phyloP scores from a whole-genome alignment of 2,329 filamentous ascomycete genomes.

The Fusarium sp. region DNA sequence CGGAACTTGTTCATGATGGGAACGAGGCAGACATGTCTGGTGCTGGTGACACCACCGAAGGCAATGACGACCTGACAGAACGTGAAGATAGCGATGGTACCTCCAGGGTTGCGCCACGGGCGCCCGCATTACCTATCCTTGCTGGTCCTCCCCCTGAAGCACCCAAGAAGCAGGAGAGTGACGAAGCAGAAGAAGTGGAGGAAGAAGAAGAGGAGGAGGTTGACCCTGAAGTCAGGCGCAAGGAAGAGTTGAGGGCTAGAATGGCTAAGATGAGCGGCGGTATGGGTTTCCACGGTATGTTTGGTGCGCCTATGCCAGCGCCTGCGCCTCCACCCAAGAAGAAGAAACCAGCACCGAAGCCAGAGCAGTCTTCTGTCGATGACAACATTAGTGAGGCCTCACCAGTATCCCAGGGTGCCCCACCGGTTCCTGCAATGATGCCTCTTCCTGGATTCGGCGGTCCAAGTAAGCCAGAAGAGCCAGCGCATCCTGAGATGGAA shows the following conservation, averaged over 20 bases:
- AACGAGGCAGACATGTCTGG: conserved; percentile 75
- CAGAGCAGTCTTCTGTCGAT: conserved; percentile 57
- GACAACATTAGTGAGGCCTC: conserved; percentile 58
- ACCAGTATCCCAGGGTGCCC: conserved; percentile 57
- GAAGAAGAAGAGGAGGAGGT: conserved; percentile 88
- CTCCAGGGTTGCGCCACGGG: conserved; percentile 53
- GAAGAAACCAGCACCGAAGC: conserved; percentile 61
- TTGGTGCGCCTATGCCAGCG: conserved; percentile 77
- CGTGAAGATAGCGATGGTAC: conserved; percentile 80
- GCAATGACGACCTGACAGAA: conserved; percentile 70
- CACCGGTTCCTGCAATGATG: conserved; percentile 70
- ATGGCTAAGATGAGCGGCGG: conserved; percentile 99
- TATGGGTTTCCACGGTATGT: conserved; percentile 97
- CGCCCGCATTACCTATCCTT: conserved; percentile 51
- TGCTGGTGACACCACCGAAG: conserved; percentile 72
- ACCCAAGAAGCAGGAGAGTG: conserved; percentile 61
- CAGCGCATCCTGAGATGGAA: conserved; percentile 53
- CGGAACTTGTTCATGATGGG: conserved; percentile 64
- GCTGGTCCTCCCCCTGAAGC: conserved; percentile 34
- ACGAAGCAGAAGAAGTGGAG: conserved; percentile 71
- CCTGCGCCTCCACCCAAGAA: conserved; percentile 64
- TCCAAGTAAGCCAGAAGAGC: conserved; percentile 60
- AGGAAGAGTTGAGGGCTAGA: conserved; percentile 88
- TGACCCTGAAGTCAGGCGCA: conserved; percentile 86
- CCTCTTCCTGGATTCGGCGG: conserved; percentile 78